phyloP scores from a whole-genome alignment of 2,329 filamentous ascomycete species.

The Verticillium isaacii region DNA sequence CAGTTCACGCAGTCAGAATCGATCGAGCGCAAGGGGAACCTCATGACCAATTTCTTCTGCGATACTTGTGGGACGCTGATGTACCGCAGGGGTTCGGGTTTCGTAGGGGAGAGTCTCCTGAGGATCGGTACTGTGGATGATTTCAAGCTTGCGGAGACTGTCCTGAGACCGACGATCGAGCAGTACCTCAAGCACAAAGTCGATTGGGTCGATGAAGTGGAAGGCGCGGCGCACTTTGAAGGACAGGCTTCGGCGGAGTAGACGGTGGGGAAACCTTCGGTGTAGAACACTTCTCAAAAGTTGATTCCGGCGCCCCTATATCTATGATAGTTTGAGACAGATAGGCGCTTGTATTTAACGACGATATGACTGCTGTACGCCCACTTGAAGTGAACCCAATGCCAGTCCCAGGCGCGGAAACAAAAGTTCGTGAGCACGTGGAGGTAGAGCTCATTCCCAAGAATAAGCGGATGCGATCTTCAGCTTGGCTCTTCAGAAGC shows the following conservation, averaged over 20 bases:
- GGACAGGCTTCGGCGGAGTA: constrained; percentile 13
- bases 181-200: constrained; percentile 47
- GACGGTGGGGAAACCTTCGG: not conserved
- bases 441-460: no score
- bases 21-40: constrained; percentile 33
- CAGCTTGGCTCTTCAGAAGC: no score
- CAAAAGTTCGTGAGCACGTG: no score
- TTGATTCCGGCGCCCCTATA: no score
- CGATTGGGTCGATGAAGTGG: constrained; percentile 34
- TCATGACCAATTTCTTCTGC: constrained; percentile 46
- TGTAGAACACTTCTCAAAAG: no score
- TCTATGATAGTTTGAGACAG: no score
- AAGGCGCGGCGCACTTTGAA: not conserved
- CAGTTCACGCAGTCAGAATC: constrained; percentile 40
- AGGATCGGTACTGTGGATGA: constrained; percentile 60
- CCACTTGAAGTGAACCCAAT: no score
- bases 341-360: no score
- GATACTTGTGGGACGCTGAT: no score
- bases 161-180: constrained; percentile 48
- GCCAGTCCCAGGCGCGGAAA: no score
- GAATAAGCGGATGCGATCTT: no score
- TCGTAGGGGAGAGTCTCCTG: constrained; percentile 41
- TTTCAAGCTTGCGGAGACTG: constrained; percentile 51
- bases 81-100: constrained; percentile 32
- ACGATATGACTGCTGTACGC: no score